Evolutionary conservation across 495 filamentous ascomycete species (phyloP).

Genomic region (Letharia lupina): DNA sequence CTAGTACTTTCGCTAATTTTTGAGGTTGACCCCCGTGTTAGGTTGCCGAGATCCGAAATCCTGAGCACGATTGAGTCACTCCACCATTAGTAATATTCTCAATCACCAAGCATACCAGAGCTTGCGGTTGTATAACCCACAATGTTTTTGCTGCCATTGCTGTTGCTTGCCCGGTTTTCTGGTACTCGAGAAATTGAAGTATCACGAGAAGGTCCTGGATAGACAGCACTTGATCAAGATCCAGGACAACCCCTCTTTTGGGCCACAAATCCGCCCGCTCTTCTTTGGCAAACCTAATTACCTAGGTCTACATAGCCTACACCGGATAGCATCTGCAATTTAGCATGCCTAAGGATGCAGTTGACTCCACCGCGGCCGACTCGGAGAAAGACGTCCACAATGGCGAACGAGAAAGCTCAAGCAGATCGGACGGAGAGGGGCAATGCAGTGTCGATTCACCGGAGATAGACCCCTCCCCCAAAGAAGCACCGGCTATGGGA

Average conservation of each 20-base stretch:
- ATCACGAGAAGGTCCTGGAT: neutral
- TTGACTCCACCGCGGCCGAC: neutral
- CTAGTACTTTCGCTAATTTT: no score
- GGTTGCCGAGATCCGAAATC: neutral
- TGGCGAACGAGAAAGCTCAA: neutral
- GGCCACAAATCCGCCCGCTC: neutral
- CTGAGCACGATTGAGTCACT: neutral
- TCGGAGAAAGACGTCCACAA: slow-evolving; percentile 4
- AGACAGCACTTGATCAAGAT: neutral
- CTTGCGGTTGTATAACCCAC: neutral
- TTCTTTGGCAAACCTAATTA: neutral
- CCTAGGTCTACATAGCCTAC: neutral
- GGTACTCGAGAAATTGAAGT: neutral
- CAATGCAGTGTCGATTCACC: no score
- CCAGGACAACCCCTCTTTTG: neutral
- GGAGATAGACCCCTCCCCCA: neutral
- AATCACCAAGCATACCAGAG: neutral
- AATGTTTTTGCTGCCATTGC: neutral
- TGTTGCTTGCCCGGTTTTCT: neutral
- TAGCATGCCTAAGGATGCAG: neutral
- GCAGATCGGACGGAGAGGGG: neutral
- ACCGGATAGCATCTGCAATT: neutral
- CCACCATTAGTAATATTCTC: neutral
- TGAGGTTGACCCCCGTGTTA: no score
- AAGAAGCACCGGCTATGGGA: neutral